Conservation (phyloP, 768 basidiomycete species). For the Mycena floridula region DNA sequence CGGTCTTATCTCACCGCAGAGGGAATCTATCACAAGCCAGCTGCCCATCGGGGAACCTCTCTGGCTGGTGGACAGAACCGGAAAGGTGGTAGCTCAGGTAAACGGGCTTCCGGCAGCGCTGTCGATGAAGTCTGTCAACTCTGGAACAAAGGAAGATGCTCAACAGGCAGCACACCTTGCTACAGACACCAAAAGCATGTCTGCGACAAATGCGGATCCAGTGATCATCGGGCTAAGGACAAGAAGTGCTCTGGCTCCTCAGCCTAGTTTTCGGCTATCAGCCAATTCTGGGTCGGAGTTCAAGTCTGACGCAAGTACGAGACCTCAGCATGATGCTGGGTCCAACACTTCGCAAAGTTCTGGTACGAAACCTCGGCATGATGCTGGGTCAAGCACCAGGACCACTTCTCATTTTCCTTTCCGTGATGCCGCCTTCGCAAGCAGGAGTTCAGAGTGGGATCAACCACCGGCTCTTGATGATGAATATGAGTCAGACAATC, state of each 20-base stretch:
- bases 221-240: neutral
- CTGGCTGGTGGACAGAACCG: neutral
- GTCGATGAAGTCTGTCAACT: neutral
- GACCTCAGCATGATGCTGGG: too few species aligned
- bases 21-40: neutral
- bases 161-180: neutral
- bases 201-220: neutral
- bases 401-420: too few species aligned
- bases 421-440: too few species aligned
- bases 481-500: too few species aligned
- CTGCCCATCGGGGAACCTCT: neutral
- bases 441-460: too few species aligned
- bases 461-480: too few species aligned
- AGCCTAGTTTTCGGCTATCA: neutral
- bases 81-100: neutral
- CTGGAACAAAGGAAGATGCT: neutral
- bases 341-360: too few species aligned
- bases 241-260: neutral
- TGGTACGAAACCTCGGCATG: too few species aligned
- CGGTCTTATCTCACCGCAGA: neutral
- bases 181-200: neutral
- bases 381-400: too few species aligned
- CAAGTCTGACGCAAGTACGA: too few species aligned
- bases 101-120: too few species aligned
- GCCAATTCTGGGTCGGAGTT: too few species aligned